Conservation (phyloP, 116 monocot genomes). For the Dioscorea cayenensis region DNA sequence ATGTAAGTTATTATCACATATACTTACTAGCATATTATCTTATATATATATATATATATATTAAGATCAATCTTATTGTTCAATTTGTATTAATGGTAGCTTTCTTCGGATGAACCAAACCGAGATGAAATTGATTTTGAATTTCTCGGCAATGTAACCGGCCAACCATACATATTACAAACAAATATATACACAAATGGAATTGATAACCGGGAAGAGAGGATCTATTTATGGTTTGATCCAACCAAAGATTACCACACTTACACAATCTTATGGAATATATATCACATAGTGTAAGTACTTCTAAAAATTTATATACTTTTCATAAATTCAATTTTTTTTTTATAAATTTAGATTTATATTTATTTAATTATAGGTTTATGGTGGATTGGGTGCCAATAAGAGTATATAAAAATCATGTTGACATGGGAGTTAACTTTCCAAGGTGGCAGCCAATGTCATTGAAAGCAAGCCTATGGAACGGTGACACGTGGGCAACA, state of each 20-base stretch:
- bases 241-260: constrained; percentile 39
- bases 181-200: constrained; percentile 43
- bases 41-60: too few species aligned
- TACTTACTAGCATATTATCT: too few species aligned
- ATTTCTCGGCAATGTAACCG: constrained; percentile 37
- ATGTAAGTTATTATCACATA: constrained; percentile 20
- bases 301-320: too few species aligned
- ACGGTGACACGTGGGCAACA: constrained; percentile 59
- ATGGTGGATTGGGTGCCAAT: constrained; percentile 68
- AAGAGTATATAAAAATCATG: constrained; percentile 47
- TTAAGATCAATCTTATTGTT: too few species aligned
- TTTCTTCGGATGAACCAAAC: constrained; percentile 37
- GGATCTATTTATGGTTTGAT: constrained; percentile 50
- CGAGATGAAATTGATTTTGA: constrained; percentile 55
- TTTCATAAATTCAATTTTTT: too few species aligned
- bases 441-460: constrained; percentile 53
- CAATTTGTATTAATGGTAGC: constrained; percentile 1
- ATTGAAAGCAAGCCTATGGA: constrained; percentile 53
- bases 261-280: constrained; percentile 42
- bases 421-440: constrained; percentile 32
- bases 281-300: constrained; percentile 34
- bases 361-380: constrained; percentile 25
- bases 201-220: constrained; percentile 32
- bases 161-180: constrained; percentile 37
- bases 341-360: too few species aligned